Percentiles rank a stretch among this genome's conserved stretches.
phyloP scores from a whole-genome alignment of 2,329 filamentous ascomycete species.

The Volutella citrinella region DNA sequence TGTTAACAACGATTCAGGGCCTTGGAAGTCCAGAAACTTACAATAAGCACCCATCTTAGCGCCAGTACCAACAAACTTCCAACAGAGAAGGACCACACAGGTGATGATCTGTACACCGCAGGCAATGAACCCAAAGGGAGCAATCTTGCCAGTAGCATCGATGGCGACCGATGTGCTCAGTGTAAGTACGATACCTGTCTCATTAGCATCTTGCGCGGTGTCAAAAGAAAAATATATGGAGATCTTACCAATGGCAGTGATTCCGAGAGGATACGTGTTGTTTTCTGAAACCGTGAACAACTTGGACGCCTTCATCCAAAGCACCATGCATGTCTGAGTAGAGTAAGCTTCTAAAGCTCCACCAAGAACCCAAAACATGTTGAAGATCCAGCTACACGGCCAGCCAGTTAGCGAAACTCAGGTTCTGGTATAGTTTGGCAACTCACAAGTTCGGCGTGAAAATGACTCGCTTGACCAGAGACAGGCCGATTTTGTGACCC shows the following conservation, averaged over 20 bases:
- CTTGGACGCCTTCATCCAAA: slow-evolving; percentile 26
- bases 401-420: no score
- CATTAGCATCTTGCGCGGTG: no score
- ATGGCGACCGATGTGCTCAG: slow-evolving; percentile 35
- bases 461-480: slow-evolving; percentile 21
- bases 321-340: slow-evolving; percentile 22
- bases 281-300: slow-evolving; percentile 29
- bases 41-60: slow-evolving; percentile 17
- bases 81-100: slow-evolving; percentile 31
- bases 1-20: no score
- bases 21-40: slow-evolving; percentile 19
- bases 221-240: no score
- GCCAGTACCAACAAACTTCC: slow-evolving; percentile 24
- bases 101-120: slow-evolving; percentile 31
- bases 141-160: slow-evolving; percentile 32
- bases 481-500: slow-evolving; percentile 19
- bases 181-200: slow-evolving; percentile 25
- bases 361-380: slow-evolving; percentile 33
- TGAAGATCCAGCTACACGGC: slow-evolving; percentile 25
- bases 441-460: slow-evolving; percentile 18
- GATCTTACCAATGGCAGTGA: slow-evolving; percentile 20
- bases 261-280: slow-evolving; percentile 37
- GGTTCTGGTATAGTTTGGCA: no score
- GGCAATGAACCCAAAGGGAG: slow-evolving; percentile 32
- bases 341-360: slow-evolving; percentile 32